These are phyloP conservation scores for Paxillus involutus DNA, from an alignment of 768 basidiomycete genomes.

Conservation along the genomic window DNA sequence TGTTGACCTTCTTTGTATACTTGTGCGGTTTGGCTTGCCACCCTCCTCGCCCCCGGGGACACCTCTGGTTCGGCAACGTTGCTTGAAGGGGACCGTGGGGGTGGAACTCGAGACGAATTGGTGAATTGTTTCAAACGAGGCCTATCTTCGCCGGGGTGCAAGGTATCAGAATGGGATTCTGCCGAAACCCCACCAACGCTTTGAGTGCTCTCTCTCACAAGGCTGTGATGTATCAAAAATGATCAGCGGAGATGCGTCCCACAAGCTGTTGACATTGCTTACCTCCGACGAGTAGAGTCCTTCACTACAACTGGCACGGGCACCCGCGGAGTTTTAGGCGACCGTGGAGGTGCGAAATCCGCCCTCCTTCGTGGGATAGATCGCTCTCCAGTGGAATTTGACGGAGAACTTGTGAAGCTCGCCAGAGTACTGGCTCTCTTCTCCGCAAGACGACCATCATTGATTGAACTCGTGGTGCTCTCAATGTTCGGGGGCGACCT, in stretches of 20 bases:
- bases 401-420: conserved; percentile 55
- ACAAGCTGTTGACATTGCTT: not conserved
- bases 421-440: conserved; percentile 42
- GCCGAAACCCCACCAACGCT: conserved; percentile 39
- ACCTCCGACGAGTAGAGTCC: conserved; percentile 27
- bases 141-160: conserved; percentile 34
- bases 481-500: conserved; percentile 14
- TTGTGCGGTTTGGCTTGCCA: conserved; percentile 66
- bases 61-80: conserved; percentile 18
- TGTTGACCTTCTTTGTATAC: conserved; percentile 43
- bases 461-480: conserved; percentile 39
- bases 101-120: conserved; percentile 62
- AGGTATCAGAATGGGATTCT: conserved; percentile 31
- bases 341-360: conserved; percentile 65
- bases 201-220: conserved; percentile 53
- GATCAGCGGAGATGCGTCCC: conserved; percentile 1
- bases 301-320: conserved; percentile 18
- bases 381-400: conserved; percentile 60
- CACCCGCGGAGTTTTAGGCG: conserved; percentile 37
- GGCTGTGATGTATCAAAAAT: conserved; percentile 42
- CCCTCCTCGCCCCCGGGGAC: conserved; percentile 35
- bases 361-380: conserved; percentile 68
- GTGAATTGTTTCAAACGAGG: conserved; percentile 75
- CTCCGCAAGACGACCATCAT: conserved; percentile 31
- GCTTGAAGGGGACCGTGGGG: conserved; percentile 46